Percentiles rank a stretch among this genome's conserved stretches.
Conservation (phyloP, 345 rosid genomes). For the Gossypium australe region DNA sequence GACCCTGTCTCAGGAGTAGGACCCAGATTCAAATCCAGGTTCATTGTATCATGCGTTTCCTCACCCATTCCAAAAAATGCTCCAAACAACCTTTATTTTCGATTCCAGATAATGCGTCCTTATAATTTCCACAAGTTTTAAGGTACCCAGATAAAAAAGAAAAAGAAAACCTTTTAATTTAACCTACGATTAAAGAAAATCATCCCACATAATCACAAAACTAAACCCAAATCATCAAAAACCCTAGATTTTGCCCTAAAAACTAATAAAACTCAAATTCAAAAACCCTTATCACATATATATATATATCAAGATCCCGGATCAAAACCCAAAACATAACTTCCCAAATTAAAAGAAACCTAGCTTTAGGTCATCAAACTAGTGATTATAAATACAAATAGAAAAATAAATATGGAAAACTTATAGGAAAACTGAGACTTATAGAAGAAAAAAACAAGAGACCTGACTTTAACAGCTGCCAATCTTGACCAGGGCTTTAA, state of each 20-base stretch:
- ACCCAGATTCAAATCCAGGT: slow-evolving; percentile 93
- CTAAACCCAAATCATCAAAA: slow-evolving; percentile 9
- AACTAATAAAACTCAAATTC: not conserved
- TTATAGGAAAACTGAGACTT: not conserved
- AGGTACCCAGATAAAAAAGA: not conserved
- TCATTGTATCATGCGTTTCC: slow-evolving; percentile 74
- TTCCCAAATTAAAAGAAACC: slow-evolving; percentile 9
- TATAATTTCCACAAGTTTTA: not conserved
- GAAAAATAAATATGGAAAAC: not conserved
- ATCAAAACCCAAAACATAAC: not conserved
- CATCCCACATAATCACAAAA: slow-evolving; percentile 3
- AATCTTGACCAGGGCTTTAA: not conserved
- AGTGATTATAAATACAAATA: slow-evolving; percentile 3
- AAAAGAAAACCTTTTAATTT: not conserved
- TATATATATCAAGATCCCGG: not conserved
- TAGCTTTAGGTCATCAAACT: slow-evolving; percentile 16
- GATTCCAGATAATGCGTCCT: not conserved
- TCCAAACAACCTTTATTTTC: slow-evolving; percentile 18
- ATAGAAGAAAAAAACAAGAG: not conserved
- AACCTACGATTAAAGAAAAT: not conserved
- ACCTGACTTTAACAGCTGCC: slow-evolving; percentile 14
- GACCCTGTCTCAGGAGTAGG: slow-evolving; percentile 69
- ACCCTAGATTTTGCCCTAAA: not conserved
- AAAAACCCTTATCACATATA: not conserved
- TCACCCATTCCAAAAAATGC: slow-evolving; percentile 49